These are phyloP conservation scores for Amanita inopinata DNA, from an alignment of 768 basidiomycete genomes.

Conservation along the genomic window DNA sequence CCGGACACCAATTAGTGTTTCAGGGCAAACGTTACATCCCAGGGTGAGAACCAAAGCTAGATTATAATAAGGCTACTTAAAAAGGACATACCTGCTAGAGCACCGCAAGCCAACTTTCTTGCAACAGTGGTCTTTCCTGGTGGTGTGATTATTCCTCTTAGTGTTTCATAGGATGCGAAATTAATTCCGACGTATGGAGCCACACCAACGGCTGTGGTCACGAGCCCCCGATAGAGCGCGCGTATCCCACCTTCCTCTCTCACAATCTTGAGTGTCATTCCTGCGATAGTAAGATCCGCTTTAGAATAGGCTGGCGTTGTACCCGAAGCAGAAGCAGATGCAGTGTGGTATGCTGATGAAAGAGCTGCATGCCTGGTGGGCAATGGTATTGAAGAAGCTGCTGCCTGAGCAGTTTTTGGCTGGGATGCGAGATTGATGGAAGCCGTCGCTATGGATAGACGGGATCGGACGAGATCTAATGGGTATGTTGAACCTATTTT, in stretches of 20 bases:
- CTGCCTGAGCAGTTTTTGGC: conserved; percentile 18
- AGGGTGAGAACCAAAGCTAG: no score
- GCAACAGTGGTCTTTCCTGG: conserved; percentile 62
- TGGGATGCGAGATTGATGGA: conserved; percentile 28
- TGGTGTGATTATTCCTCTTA: conserved; percentile 69
- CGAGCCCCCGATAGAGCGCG: conserved; percentile 78
- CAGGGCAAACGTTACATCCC: neutral
- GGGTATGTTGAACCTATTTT: conserved; percentile 75
- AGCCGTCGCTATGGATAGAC: conserved; percentile 91
- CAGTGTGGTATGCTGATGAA: conserved; percentile 49
- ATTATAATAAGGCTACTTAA: no score
- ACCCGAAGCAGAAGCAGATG: conserved; percentile 28
- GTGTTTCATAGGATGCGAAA: conserved; percentile 86
- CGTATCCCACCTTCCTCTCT: conserved; percentile 86
- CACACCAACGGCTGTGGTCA: conserved; percentile 81
- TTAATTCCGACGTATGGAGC: conserved; percentile 89
- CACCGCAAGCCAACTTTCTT: conserved; percentile 78
- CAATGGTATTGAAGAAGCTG: conserved; percentile 15
- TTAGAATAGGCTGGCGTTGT: conserved; percentile 24
- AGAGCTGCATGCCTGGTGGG: conserved; percentile 25
- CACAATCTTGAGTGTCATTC: conserved; percentile 88
- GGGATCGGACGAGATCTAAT: conserved; percentile 85
- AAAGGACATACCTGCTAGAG: conserved; percentile 59
- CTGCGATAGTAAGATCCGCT: conserved; percentile 62
- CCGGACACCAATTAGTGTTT: conserved; percentile 2